Conservation (phyloP, 495 filamentous ascomycete species). For the Bryoglossum gracile region DNA sequence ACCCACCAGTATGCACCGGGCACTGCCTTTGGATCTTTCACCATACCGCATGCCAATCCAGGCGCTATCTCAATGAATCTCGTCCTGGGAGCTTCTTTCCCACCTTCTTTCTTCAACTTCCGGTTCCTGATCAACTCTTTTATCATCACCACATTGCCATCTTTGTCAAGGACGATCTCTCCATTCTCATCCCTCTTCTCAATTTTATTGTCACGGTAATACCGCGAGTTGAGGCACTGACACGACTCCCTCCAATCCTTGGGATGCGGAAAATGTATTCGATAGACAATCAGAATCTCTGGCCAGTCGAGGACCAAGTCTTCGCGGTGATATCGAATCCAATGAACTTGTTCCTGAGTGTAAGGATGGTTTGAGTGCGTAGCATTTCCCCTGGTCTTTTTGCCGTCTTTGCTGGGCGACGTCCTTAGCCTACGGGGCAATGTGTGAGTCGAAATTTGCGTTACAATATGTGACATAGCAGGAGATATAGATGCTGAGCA, state of each 20-base stretch:
- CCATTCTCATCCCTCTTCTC: background rate
- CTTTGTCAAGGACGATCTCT: background rate
- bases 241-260: background rate
- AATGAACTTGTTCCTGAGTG: constrained; percentile 10
- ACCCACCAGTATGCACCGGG: too few species aligned
- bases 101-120: too few species aligned
- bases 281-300: background rate
- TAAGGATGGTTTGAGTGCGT: constrained; percentile 21
- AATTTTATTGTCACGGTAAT: constrained; percentile 13
- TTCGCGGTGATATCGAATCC: constrained; percentile 16
- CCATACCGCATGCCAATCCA: too few species aligned
- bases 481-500: background rate
- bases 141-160: constrained; percentile 5
- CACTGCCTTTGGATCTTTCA: too few species aligned
- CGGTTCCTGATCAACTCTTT: constrained; percentile 3
- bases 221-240: constrained; percentile 8
- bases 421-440: too few species aligned
- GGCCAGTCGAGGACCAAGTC: constrained; percentile 2
- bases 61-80: too few species aligned
- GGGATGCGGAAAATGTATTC: background rate
- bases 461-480: background rate
- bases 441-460: background rate
- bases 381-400: background rate
- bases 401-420: background rate
- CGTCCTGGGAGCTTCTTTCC: too few species aligned